Evolutionary conservation across 1,139 yeast genomes (phyloP).

Genomic region (Tardiomyces depauwii): DNA sequence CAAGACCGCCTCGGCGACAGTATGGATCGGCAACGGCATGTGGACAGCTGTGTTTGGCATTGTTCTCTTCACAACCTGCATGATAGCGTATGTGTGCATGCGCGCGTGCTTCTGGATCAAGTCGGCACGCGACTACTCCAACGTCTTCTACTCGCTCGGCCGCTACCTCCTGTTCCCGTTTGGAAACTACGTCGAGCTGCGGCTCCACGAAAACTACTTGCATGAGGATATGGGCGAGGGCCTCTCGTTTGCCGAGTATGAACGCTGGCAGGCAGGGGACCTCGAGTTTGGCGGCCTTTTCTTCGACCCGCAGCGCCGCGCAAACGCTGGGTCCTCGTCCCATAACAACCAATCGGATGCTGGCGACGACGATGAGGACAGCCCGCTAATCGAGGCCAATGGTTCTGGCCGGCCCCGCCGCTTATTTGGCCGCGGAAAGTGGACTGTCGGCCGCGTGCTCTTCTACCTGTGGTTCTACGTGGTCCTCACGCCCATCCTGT

Average conservation of each 20-base stretch:
- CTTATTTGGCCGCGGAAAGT: conserved; percentile 83
- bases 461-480: conserved; percentile 68
- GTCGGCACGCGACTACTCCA: conserved; percentile 46
- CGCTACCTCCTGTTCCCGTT: conserved; percentile 70
- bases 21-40: conserved; percentile 56
- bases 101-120: conserved; percentile 22
- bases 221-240: conserved; percentile 89
- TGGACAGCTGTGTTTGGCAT: conserved; percentile 74
- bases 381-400: conserved; percentile 5
- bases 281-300: conserved; percentile 47
- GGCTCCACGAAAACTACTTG: conserved; percentile 67
- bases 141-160: conserved; percentile 52
- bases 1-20: conserved; percentile 47
- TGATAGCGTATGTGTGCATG: conserved; percentile 37
- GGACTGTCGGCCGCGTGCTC: conserved; percentile 76
- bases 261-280: conserved; percentile 78
- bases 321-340: not conserved
- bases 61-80: conserved; percentile 43
- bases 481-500: conserved; percentile 56
- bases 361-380: conserved; percentile 15
- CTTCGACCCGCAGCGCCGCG: conserved; percentile 42
- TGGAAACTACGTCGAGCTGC: conserved; percentile 77
- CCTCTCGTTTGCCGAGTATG: conserved; percentile 71
- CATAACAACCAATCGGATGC: conserved; percentile 3
- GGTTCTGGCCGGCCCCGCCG: conserved; percentile 30